Base-by-base conservation (phyloP, 768 basidiomycete species). In the Pulveroboletus sp. region DNA sequence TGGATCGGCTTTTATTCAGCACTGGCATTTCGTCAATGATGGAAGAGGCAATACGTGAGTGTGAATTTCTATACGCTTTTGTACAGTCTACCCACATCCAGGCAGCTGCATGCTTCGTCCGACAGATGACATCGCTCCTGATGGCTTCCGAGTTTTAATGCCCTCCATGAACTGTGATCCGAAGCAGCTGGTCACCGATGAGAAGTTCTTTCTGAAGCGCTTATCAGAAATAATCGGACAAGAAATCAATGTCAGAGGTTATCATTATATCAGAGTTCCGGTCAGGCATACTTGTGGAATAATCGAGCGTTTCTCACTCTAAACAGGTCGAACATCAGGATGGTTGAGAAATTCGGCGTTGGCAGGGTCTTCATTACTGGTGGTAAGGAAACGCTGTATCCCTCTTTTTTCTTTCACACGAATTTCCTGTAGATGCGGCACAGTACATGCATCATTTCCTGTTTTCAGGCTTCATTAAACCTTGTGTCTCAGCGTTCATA, bases 311-410 rank as follows among this genome's bases (percentile, higher is more conserved):
- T 49, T 11, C 29, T 42, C 12, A 48, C 50, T 25, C 8, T 21
- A 19, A n/a, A 39, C 42, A 74, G 78, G 24, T 70, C 76, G 1
- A 78, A 77, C 56, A 70, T 79, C 24, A 68, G 79, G 10, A 75
- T 78, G 75, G 72, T 71, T 0, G 56, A 77, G 37, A 67, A 58
- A 17, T 73, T 79, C 52, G 55, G 63, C 14, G 46, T 54, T 5
- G 76, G 75, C 2, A 66, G 75, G n/a, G 74, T 73, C 11, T 79
- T 78, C 50, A 41, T 80, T 14, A 72, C 63, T 23, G 79, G 79
- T 57, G 80, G 79, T 58, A 27, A 43, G 39, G 6, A 16, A 11
- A 16, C 41, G 20, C 6, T 35, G 12, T 14, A 25, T 21, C 2
- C 24, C 27, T 34, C n/a, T 32, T 2, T 6, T 17, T 5, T 24